Evolutionary conservation across 495 filamentous ascomycete genomes (phyloP), one percentile per base, ranked within the genome.

Genomic region (Pyrenula aspistea): DNA sequence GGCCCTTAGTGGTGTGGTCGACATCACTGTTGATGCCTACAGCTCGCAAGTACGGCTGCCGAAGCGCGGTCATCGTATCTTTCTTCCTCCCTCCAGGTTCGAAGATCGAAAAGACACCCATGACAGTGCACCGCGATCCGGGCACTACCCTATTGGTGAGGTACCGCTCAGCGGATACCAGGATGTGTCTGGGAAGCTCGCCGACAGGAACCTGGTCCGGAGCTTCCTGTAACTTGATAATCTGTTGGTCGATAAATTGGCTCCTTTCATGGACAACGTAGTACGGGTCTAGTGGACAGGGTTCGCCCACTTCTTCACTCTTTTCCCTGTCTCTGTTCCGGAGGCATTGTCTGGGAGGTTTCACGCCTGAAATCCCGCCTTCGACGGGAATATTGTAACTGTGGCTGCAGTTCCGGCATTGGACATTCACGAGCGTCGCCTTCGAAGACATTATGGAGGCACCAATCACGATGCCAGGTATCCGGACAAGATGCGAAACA

Each of bases 21-120:
- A 94, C 73, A 61, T 96, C 92, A 22, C 84, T 89, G 54, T 86
- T 88, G 61, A 99, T 91, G 19, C 94, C 94, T 4, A 94, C 87
- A 1, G 95, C 89, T 56, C 93, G 85, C n/a, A 99, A 74, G 62
- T 99, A 99, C 11, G 94, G 93, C 49, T 95, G 96, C 56, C 94
- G 82, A 63, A 99, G 94, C 15, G 94, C 94, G 2, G 96, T 91
- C 0, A 93, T 93, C 4, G 83, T 83, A 54, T 79, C 73, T 19
- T 73, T 78, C 59, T 83, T 86, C 70, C 92, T 96, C 19, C 83
- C 85, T 24, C 83, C 87, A 58, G 81, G 82, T 66, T 95, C 89
- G 67, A 95, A 99, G 65, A 96, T 96, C 31, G 91, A 96, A 74
- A 95, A 99, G 53, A 99, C 91, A 20, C 94, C 94, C 84, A 92